Percentiles rank a stretch among this genome's conserved stretches.
These are phyloP conservation scores for Emergomyces orientalis DNA, from an alignment of 2,329 filamentous ascomycete species.

Conservation along the genomic window DNA sequence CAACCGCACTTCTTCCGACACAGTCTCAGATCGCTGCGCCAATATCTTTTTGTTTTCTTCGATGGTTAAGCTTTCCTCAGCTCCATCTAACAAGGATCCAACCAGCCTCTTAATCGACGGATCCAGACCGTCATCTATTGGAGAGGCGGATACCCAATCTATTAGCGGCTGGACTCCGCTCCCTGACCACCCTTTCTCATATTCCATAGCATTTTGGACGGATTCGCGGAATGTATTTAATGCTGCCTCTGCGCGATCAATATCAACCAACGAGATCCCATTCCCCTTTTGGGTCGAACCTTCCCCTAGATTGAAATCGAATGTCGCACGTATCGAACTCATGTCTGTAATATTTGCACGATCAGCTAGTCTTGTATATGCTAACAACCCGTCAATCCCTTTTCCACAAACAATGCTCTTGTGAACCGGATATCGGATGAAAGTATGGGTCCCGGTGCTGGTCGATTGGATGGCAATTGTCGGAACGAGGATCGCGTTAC, in stretches of 20 bases:
- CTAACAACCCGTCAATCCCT: slow-evolving; percentile 56
- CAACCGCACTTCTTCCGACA: slow-evolving; percentile 37
- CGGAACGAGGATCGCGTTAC: slow-evolving; percentile 65
- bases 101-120: slow-evolving; percentile 58
- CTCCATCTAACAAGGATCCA: slow-evolving; percentile 50
- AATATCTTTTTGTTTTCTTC: slow-evolving; percentile 24
- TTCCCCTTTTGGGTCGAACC: slow-evolving; percentile 24
- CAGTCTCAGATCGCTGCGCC: slow-evolving; percentile 26
- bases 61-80: slow-evolving; percentile 25
- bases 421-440: slow-evolving; percentile 74
- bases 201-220: slow-evolving; percentile 59
- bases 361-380: slow-evolving; percentile 27
- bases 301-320: slow-evolving; percentile 42
- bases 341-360: slow-evolving; percentile 24
- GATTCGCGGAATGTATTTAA: slow-evolving; percentile 60
- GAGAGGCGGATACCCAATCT: slow-evolving; percentile 52
- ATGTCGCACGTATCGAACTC: slow-evolving; percentile 29
- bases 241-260: slow-evolving; percentile 52
- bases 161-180: slow-evolving; percentile 59
- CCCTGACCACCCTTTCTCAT: slow-evolving; percentile 63
- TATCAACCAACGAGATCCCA: slow-evolving; percentile 50
- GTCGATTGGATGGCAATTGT: slow-evolving; percentile 60
- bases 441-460: slow-evolving; percentile 53
- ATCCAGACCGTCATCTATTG: slow-evolving; percentile 46
- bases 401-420: slow-evolving; percentile 65